Evolutionary conservation across 192 early-diverging fungal genomes (phyloP), one percentile per base, ranked within the genome.

Genomic region (Podochytrium sp.): DNA sequence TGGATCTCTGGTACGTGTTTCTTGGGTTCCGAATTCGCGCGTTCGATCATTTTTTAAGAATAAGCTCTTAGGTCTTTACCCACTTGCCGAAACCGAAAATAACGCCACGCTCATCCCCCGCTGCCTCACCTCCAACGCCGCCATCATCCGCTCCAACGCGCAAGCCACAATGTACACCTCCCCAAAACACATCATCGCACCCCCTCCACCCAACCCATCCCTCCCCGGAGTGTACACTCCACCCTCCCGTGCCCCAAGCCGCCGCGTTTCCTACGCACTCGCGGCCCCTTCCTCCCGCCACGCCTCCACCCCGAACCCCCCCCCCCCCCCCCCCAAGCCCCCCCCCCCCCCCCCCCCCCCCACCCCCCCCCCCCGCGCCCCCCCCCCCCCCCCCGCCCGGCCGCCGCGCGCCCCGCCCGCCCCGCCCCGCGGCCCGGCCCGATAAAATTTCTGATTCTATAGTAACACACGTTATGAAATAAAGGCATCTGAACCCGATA

Each of bases 1-100:
- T 71, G 69, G 69, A 71, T 71, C 16, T 60, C 56, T 59, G 69
- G 69, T 69, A n/a, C n/a, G n/a, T 12, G 7, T 69, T 20, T 47
- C 32, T n/a, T n/a, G n/a, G n/a, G n/a, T n/a, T n/a, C n/a, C n/a
- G n/a, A n/a, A n/a, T n/a, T n/a, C n/a, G n/a, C n/a, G n/a, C n/a
- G n/a, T n/a, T n/a, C n/a, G n/a, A n/a, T n/a, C n/a, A n/a, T n/a
- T n/a, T 65, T 14, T 65, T 47, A 25, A 10, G 30, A n/a, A n/a
- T n/a, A 32, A 50, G 7, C 0, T 38, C 6, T 39, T n/a, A 65
- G 66, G 66, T 20, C 57, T 71, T 10, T 71, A 41, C 40, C 69
- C 69, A 33, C n/a, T 71, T 32, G 23, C 25, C 18, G 41, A 57
- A 10, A 29, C n/a, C 16, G 52, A 71, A 43, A 43, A 25, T 7